A percentile compares a stretch with the other conserved stretches of the same genome.
phyloP scores from a whole-genome alignment of 2,329 filamentous ascomycete species.

The Sphaerulina populicola region DNA sequence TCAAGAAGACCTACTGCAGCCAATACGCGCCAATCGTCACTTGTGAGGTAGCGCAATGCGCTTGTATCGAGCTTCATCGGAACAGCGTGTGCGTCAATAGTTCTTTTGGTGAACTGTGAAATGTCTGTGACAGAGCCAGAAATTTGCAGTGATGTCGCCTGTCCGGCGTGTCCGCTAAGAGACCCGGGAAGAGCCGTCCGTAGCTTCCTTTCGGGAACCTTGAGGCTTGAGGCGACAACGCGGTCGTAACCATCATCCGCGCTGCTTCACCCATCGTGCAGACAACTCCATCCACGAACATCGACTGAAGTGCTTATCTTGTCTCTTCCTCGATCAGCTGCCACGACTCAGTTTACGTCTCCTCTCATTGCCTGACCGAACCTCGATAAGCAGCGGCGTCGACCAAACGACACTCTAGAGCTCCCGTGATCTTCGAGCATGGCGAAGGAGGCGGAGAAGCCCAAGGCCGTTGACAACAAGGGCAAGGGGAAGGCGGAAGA shows the following conservation, averaged over 20 bases:
- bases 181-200: background rate
- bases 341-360: background rate
- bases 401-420: constrained; percentile 1
- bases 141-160: background rate
- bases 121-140: constrained; percentile 3
- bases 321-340: background rate
- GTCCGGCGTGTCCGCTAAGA: background rate
- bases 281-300: background rate
- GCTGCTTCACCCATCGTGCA: background rate
- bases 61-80: constrained; percentile 91
- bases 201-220: background rate
- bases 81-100: no score
- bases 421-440: constrained; percentile 43
- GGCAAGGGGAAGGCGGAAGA: constrained; percentile 85
- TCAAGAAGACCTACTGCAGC: constrained; percentile 59
- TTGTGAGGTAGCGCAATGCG: constrained; percentile 80
- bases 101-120: background rate
- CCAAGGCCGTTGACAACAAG: constrained; percentile 71
- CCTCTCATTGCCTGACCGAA: background rate
- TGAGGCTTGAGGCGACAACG: background rate
- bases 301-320: background rate
- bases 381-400: background rate
- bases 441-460: constrained; percentile 87
- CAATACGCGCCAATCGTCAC: constrained; percentile 92
- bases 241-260: background rate